Evolutionary conservation across 768 basidiomycete genomes (phyloP).

Genomic region (Suillus brevipes): DNA sequence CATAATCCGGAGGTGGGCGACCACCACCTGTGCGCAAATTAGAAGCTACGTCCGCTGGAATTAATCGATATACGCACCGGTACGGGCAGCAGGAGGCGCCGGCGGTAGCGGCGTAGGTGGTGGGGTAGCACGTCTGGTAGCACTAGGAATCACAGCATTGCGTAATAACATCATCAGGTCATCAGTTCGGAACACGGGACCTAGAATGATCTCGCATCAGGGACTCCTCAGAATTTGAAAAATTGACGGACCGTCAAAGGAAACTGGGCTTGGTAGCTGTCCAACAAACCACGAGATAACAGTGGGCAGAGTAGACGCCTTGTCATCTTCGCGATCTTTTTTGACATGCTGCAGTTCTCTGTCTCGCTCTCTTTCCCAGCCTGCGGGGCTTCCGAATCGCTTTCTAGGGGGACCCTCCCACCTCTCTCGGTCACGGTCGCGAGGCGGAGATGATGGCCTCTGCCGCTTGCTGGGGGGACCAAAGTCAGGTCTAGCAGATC

Average conservation of each 20-base stretch:
- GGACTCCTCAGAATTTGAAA: not conserved
- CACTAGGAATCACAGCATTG: slow-evolving; percentile 77
- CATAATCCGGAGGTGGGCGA: slow-evolving; percentile 83
- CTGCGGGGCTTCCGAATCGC: slow-evolving; percentile 41
- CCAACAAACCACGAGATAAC: slow-evolving; percentile 85
- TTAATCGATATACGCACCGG: slow-evolving; percentile 16
- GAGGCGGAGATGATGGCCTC: slow-evolving; percentile 42
- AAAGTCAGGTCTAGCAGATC: slow-evolving; percentile 38
- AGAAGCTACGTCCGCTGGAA: slow-evolving; percentile 7
- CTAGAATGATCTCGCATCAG: slow-evolving; percentile 38
- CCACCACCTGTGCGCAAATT: slow-evolving; percentile 42
- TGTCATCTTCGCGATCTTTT: slow-evolving; percentile 48
- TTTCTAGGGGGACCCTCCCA: slow-evolving; percentile 38
- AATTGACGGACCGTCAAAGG: slow-evolving; percentile 57
- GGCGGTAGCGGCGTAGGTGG: slow-evolving; percentile 57
- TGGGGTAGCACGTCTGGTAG: slow-evolving; percentile 47
- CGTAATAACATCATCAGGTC: slow-evolving; percentile 86
- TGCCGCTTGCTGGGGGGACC: slow-evolving; percentile 45
- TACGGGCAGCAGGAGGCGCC: slow-evolving; percentile 36
- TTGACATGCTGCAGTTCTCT: slow-evolving; percentile 40
- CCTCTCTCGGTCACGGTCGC: slow-evolving; percentile 52
- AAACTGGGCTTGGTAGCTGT: slow-evolving; percentile 63
- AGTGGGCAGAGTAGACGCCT: slow-evolving; percentile 47
- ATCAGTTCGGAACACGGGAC: slow-evolving; percentile 87
- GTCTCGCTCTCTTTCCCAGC: slow-evolving; percentile 48